These are phyloP conservation scores for Leucogyrophana mollusca DNA, from an alignment of 768 basidiomycete species.

Conservation along the genomic window DNA sequence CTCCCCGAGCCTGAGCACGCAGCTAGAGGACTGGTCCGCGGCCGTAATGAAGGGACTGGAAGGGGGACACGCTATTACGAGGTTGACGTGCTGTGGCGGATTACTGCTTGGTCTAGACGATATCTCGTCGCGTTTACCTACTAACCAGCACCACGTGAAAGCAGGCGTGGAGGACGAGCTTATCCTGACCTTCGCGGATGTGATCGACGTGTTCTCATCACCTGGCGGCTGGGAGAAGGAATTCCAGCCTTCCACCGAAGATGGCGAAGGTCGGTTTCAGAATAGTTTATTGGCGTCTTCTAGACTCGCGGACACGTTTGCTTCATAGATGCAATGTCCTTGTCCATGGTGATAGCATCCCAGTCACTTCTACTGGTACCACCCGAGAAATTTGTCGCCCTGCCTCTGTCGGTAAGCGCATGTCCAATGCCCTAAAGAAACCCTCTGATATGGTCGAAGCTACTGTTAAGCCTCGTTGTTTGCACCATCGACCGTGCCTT, in stretches of 20 bases:
- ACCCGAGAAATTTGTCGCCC: constrained; percentile 51
- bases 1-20: constrained; percentile 34
- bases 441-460: constrained; percentile 7
- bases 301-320: background rate
- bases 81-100: constrained; percentile 63
- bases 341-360: constrained; percentile 53
- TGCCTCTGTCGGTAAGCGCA: constrained; percentile 51
- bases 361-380: constrained; percentile 59
- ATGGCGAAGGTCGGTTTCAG: constrained; percentile 18
- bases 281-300: too few species aligned
- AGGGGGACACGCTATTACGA: constrained; percentile 62
- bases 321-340: constrained; percentile 41
- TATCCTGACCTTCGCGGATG: constrained; percentile 70
- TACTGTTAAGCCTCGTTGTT: constrained; percentile 33
- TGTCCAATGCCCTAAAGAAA: constrained; percentile 21
- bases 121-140: constrained; percentile 29
- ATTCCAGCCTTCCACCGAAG: constrained; percentile 54
- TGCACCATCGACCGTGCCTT: constrained; percentile 57
- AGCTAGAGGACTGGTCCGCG: constrained; percentile 49
- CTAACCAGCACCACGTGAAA: constrained; percentile 31
- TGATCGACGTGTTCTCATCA: constrained; percentile 57
- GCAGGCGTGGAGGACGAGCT: constrained; percentile 60
- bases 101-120: constrained; percentile 66
- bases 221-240: constrained; percentile 63
- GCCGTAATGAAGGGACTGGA: constrained; percentile 57